Evolutionary conservation across 2,329 filamentous ascomycete genomes (phyloP).

Genomic region (Colletotrichum liaoningense): DNA sequence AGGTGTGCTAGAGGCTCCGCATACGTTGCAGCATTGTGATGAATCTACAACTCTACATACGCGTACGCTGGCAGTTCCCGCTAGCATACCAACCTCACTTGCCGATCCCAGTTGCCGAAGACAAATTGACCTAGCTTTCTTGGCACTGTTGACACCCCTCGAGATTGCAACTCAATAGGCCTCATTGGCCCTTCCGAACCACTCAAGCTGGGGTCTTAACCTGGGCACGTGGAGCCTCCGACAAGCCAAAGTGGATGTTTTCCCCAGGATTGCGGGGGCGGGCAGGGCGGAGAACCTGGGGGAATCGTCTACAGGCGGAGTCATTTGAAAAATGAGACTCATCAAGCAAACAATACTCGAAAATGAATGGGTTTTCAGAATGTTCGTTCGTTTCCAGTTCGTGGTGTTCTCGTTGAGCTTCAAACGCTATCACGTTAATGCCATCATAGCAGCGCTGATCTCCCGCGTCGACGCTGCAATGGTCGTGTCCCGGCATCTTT

Average conservation of each 20-base stretch:
- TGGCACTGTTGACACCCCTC: conserved; percentile 18
- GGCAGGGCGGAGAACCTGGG: conserved; percentile 24
- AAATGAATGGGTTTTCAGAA: neutral
- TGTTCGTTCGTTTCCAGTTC: neutral
- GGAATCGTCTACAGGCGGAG: neutral
- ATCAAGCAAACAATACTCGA: neutral
- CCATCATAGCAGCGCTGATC: neutral
- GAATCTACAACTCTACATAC: neutral
- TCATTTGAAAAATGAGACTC: neutral
- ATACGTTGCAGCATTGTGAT: neutral
- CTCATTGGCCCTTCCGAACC: conserved; percentile 10
- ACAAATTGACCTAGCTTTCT: conserved; percentile 7
- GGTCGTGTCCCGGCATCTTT: neutral
- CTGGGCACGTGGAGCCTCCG: conserved; percentile 24
- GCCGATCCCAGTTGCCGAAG: conserved; percentile 34
- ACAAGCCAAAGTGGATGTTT: conserved; percentile 8
- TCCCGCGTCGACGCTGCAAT: neutral
- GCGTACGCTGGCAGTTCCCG: neutral
- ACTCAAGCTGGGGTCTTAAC: neutral
- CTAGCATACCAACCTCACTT: conserved; percentile 4
- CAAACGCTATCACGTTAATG: no score
- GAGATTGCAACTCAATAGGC: neutral
- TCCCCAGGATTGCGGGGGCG: conserved; percentile 31
- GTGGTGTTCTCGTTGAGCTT: neutral
- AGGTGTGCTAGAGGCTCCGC: neutral